Evolutionary conservation across 306 rosid genomes (phyloP).

Genomic region (Urtica urens): DNA sequence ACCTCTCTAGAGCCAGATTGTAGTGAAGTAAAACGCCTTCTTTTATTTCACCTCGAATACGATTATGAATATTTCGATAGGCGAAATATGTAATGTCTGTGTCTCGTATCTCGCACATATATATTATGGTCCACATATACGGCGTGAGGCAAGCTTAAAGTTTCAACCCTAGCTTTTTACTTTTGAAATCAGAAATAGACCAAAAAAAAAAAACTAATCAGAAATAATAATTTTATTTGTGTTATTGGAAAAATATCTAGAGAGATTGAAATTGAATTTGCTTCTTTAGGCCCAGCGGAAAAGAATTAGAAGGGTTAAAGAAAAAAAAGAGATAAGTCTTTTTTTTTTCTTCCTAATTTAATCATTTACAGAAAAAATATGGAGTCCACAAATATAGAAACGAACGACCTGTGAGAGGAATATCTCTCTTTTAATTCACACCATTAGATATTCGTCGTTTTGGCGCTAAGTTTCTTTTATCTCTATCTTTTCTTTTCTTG

Average conservation of each 20-base stretch:
- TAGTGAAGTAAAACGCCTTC: background rate
- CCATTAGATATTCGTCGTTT: too few species aligned
- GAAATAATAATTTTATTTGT: too few species aligned
- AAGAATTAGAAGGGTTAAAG: background rate
- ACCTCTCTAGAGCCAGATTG: conserved; percentile 33
- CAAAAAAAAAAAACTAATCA: too few species aligned
- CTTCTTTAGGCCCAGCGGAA: background rate
- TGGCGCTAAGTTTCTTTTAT: too few species aligned
- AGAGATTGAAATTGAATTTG: conserved; percentile 12
- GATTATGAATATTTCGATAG: background rate
- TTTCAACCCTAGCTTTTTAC: conserved; percentile 1
- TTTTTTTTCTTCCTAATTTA: background rate
- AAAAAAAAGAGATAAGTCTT: background rate
- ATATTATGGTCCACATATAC: background rate
- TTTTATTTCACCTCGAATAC: background rate
- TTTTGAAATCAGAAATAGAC: background rate
- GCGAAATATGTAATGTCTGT: too few species aligned
- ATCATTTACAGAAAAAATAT: too few species aligned
- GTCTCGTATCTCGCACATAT: too few species aligned
- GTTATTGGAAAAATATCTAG: background rate
- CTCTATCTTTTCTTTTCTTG: too few species aligned
- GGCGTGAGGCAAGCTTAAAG: conserved; percentile 9
- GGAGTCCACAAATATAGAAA: too few species aligned
- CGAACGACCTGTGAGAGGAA: too few species aligned
- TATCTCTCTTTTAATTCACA: too few species aligned